Evolutionary conservation across 257 asterid species (phyloP).

Genomic region (Solanum tacnaense): DNA sequence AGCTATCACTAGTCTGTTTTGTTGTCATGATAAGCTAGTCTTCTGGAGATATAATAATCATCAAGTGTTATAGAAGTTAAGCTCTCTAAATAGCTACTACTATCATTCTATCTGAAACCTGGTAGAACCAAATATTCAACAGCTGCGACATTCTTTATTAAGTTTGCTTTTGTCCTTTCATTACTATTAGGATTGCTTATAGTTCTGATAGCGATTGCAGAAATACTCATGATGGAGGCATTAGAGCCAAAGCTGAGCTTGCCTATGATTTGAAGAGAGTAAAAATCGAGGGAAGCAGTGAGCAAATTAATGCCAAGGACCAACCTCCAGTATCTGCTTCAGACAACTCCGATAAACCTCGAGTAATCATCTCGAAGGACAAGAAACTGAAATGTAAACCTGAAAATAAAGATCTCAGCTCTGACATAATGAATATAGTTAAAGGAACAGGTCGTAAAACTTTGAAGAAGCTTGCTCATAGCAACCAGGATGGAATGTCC

Average conservation of each 20-base stretch:
- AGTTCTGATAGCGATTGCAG: constrained; percentile 20
- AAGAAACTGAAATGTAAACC: constrained; percentile 15
- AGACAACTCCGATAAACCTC: constrained; percentile 18
- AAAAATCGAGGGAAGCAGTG: constrained; percentile 34
- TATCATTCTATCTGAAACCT: neutral
- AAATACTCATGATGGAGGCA: constrained; percentile 34
- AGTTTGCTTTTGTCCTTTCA: neutral
- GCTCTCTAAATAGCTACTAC: neutral
- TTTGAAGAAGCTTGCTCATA: constrained; percentile 22
- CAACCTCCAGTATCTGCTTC: constrained; percentile 22
- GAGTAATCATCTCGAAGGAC: constrained; percentile 6
- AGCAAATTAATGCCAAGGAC: constrained; percentile 17
- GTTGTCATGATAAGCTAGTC: neutral
- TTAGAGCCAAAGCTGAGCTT: constrained; percentile 30
- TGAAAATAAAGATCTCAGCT: constrained; percentile 22
- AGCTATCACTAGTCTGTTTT: neutral
- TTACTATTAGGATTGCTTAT: neutral
- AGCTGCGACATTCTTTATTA: neutral
- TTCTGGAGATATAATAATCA: neutral
- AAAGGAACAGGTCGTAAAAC: constrained; percentile 45
- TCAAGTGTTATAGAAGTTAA: neutral
- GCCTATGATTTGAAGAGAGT: constrained; percentile 39
- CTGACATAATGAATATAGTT: constrained; percentile 66
- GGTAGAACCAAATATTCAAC: neutral
- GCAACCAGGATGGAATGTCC: constrained; percentile 16